phyloP scores from a whole-genome alignment of 2,329 filamentous ascomycete genomes.

The Corynespora cassiicola region DNA sequence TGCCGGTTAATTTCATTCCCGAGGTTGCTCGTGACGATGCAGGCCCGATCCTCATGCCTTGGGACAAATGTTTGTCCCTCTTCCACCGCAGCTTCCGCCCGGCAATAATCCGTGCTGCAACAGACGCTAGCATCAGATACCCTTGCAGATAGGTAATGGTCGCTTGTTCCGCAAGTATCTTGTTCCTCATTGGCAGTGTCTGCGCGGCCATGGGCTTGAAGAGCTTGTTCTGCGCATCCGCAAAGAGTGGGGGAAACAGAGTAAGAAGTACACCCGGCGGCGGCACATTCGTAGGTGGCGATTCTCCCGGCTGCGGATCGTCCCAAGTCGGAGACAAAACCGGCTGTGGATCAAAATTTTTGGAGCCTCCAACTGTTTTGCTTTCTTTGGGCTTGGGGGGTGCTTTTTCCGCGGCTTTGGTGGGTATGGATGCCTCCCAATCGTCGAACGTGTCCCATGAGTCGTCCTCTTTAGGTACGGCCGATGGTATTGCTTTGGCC shows the following conservation, averaged over 20 bases:
- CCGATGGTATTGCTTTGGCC: constrained; percentile 4
- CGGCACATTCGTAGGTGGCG: constrained; percentile 83
- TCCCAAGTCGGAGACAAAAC: constrained; percentile 27
- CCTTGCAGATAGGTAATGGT: constrained; percentile 69
- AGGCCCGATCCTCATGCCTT: constrained; percentile 84
- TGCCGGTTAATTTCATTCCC: constrained; percentile 89
- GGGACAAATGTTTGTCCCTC: constrained; percentile 80
- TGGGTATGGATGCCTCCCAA: constrained; percentile 45
- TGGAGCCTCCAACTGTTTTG: constrained; percentile 2
- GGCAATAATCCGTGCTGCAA: constrained; percentile 80
- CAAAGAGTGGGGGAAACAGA: constrained; percentile 74
- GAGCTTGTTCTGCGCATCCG: constrained; percentile 67
- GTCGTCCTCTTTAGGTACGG: constrained; percentile 32
- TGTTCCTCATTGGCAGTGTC: constrained; percentile 64
- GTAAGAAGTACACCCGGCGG: constrained; percentile 84
- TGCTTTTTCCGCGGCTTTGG: constrained; percentile 9
- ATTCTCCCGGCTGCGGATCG: constrained; percentile 33
- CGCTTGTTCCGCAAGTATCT: constrained; percentile 67
- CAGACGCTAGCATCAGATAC: constrained; percentile 68
- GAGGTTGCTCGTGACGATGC: constrained; percentile 71
- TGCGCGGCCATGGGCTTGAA: constrained; percentile 70
- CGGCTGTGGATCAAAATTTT: constrained; percentile 13
- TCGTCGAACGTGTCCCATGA: constrained; percentile 56
- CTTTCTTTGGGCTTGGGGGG: constrained; percentile 8
- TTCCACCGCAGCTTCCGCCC: constrained; percentile 91